These are phyloP conservation scores for Sphagnum contortum DNA, from an alignment of 225 moss, liverwort and hornwort genomes.

Conservation along the genomic window DNA sequence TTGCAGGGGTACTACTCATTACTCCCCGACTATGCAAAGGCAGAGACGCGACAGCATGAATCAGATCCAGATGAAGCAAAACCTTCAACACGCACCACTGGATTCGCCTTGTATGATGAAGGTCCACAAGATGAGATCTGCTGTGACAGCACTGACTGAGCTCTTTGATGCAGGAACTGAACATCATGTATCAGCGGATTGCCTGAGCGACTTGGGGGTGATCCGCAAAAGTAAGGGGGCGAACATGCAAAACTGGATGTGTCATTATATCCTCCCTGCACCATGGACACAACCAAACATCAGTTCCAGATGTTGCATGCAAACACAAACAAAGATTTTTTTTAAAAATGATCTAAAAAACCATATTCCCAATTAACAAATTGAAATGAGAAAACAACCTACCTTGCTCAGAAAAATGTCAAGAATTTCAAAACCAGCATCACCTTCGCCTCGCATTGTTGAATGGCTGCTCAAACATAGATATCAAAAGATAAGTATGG, in stretches of 20 bases:
- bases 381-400: background rate
- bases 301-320: background rate
- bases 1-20: too few relatives aligned
- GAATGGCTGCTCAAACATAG: slow-evolving; percentile 43
- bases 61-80: slow-evolving; percentile 60
- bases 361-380: too few relatives aligned
- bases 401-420: slow-evolving; percentile 94
- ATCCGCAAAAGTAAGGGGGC: slow-evolving; percentile 92
- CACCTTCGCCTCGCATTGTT: slow-evolving; percentile 61
- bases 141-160: slow-evolving; percentile 60
- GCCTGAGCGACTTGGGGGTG: slow-evolving; percentile 79
- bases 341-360: background rate
- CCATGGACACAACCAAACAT: background rate
- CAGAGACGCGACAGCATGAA: slow-evolving; percentile 58
- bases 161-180: slow-evolving; percentile 87
- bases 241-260: slow-evolving; percentile 83
- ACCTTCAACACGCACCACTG: slow-evolving; percentile 82
- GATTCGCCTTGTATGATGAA: slow-evolving; percentile 47
- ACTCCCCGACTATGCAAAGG: slow-evolving; percentile 33
- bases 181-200: slow-evolving; percentile 94
- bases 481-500: too few relatives aligned
- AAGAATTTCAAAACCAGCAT: slow-evolving; percentile 84
- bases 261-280: slow-evolving; percentile 85
- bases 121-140: slow-evolving; percentile 60
- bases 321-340: background rate